phyloP scores from a whole-genome alignment of 176 grass and related monocot species.

The Saccharum officinarum region DNA sequence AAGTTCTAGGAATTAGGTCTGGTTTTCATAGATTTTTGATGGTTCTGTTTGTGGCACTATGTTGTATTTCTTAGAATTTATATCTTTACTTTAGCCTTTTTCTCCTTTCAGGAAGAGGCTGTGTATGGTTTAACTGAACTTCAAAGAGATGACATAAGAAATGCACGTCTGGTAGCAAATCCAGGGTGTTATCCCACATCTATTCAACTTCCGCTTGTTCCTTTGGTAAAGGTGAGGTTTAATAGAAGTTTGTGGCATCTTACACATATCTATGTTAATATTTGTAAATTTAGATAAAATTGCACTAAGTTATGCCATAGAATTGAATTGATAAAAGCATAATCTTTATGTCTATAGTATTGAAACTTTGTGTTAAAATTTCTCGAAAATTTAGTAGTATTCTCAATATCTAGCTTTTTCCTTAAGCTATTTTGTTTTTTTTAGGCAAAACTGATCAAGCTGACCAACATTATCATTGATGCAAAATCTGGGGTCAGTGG shows the following conservation, averaged over 20 bases:
- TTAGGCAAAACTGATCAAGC: slow-evolving; percentile 74
- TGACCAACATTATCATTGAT: slow-evolving; percentile 95
- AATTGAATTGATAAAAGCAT: neutral
- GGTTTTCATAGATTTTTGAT: neutral
- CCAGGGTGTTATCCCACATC: slow-evolving; percentile 97
- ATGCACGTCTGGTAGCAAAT: slow-evolving; percentile 84
- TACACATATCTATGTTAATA: neutral
- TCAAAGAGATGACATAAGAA: slow-evolving; percentile 71
- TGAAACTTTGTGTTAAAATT: neutral
- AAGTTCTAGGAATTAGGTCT: neutral
- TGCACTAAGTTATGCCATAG: neutral
- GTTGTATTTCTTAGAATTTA: slow-evolving; percentile 29
- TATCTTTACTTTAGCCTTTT: neutral
- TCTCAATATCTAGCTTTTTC: slow-evolving; percentile 22
- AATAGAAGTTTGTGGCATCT: neutral
- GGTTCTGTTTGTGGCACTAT: neutral
- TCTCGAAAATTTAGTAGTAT: neutral
- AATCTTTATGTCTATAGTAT: neutral
- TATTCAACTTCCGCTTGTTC: slow-evolving; percentile 95
- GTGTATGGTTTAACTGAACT: slow-evolving; percentile 96
- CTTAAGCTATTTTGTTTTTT: slow-evolving; percentile 39
- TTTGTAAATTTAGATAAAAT: neutral
- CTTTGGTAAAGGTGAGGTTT: slow-evolving; percentile 74
- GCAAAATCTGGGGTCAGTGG: slow-evolving; percentile 95
- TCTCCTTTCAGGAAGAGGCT: slow-evolving; percentile 65